phyloP scores from a whole-genome alignment of 2,329 filamentous ascomycete species.

The Epichloe aotearoae region DNA sequence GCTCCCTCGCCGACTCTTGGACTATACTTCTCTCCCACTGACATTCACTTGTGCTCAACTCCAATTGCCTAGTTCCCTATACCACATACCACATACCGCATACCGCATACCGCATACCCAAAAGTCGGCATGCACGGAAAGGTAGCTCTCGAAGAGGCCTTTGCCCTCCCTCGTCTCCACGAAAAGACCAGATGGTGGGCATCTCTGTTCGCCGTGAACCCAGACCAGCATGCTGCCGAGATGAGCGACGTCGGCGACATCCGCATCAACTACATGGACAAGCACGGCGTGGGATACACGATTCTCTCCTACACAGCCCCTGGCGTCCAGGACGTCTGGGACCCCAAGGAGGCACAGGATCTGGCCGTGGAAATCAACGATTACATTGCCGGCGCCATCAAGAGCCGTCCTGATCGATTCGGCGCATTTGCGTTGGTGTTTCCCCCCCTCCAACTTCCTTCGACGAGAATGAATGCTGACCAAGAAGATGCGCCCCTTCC shows the following conservation, averaged over 20 bases:
- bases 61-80: no score
- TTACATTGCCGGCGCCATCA: slow-evolving; percentile 25
- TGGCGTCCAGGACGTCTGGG: slow-evolving; percentile 32
- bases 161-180: slow-evolving; percentile 43
- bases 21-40: no score
- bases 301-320: slow-evolving; percentile 36
- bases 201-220: slow-evolving; percentile 42
- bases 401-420: slow-evolving; percentile 25
- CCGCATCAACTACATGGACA: slow-evolving; percentile 29
- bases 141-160: slow-evolving; percentile 49
- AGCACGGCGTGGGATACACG: slow-evolving; percentile 34
- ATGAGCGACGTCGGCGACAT: slow-evolving; percentile 30
- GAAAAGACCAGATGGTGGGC: slow-evolving; percentile 51
- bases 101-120: no score
- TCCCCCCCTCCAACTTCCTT: no score
- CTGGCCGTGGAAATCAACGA: slow-evolving; percentile 30
- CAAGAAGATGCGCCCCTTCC: neutral
- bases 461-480: neutral
- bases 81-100: no score
- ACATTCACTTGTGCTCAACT: no score
- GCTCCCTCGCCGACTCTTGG: no score
- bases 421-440: slow-evolving; percentile 31
- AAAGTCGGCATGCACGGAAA: slow-evolving; percentile 39
- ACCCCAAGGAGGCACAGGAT: slow-evolving; percentile 26
- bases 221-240: slow-evolving; percentile 43